Conservation (phyloP, 2,329 filamentous ascomycete species). For the Eutypella sp. region DNA sequence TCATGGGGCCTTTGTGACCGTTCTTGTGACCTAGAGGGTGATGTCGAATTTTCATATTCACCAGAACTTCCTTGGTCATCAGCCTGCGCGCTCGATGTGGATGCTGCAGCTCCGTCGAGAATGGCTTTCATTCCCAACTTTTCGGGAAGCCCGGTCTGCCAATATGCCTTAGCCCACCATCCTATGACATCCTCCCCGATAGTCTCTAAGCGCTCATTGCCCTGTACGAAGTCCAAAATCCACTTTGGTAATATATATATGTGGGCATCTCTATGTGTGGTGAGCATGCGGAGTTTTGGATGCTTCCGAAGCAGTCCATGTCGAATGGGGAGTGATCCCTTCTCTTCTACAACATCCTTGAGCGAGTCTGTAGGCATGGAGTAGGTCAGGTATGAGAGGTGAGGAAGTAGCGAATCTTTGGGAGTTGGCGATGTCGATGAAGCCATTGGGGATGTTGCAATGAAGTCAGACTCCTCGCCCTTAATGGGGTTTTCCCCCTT, state of each 20-base stretch:
- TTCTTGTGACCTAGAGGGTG: constrained; percentile 14
- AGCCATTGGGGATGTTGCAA: constrained; percentile 69
- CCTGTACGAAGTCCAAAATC: constrained; percentile 77
- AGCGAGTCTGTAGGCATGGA: constrained; percentile 85
- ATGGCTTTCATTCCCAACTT: constrained; percentile 71
- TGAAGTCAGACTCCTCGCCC: constrained; percentile 88
- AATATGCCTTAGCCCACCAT: constrained; percentile 92
- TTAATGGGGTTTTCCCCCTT: constrained; percentile 72
- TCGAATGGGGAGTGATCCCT: constrained; percentile 67
- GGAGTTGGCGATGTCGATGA: constrained; percentile 52
- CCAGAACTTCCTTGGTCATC: constrained; percentile 10
- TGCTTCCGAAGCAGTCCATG: constrained; percentile 72
- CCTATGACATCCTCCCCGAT: constrained; percentile 88
- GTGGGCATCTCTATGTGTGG: constrained; percentile 82
- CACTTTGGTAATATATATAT: constrained; percentile 92
- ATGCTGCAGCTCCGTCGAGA: constrained; percentile 42
- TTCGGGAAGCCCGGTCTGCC: constrained; percentile 75
- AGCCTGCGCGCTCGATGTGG: constrained; percentile 32
- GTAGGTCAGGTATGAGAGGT: constrained; percentile 75
- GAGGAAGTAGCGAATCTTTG: constrained; percentile 59
- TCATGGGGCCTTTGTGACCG: constrained; percentile 15
- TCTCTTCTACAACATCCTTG: constrained; percentile 74
- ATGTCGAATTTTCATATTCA: constrained; percentile 12
- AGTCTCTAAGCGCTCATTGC: constrained; percentile 78
- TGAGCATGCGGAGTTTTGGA: constrained; percentile 73